These are phyloP conservation scores for Lipomyces orientalis DNA, from an alignment of 805 yeast species.

Conservation along the genomic window DNA sequence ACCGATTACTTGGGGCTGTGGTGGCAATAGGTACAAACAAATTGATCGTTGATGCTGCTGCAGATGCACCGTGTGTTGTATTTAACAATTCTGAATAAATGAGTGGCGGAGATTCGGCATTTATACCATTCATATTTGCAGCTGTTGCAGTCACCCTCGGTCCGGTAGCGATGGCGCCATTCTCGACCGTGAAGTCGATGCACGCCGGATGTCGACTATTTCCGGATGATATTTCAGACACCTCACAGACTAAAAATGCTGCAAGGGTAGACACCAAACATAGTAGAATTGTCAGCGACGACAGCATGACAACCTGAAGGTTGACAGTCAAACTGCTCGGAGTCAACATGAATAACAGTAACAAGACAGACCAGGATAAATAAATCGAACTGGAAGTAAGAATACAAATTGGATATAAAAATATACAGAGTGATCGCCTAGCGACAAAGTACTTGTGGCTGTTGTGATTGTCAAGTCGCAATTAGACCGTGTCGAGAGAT, in stretches of 20 bases:
- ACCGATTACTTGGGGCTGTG: constrained; percentile 19
- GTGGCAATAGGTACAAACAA: constrained; percentile 32
- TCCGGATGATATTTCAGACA: neutral
- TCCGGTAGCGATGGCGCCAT: neutral
- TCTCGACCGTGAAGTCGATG: neutral
- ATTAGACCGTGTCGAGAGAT: too few relatives aligned
- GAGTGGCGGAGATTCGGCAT: neutral
- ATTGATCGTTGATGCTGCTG: neutral
- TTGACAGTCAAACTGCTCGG: neutral
- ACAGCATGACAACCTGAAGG: neutral
- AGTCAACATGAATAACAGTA: neutral
- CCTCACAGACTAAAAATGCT: neutral
- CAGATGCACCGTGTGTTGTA: neutral
- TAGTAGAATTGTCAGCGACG: constrained; percentile 1
- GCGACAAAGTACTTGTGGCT: neutral
- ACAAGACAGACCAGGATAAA: neutral
- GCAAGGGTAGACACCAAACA: neutral
- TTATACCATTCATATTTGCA: neutral
- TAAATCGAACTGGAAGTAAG: neutral
- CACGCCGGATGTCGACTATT: neutral
- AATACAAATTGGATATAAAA: neutral
- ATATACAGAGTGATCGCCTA: neutral
- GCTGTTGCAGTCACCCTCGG: neutral
- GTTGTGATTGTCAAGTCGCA: neutral
- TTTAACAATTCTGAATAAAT: neutral